These are phyloP conservation scores for Protomyces arabidopsidicola DNA, from an alignment of 1,139 yeast genomes.

Conservation along the genomic window DNA sequence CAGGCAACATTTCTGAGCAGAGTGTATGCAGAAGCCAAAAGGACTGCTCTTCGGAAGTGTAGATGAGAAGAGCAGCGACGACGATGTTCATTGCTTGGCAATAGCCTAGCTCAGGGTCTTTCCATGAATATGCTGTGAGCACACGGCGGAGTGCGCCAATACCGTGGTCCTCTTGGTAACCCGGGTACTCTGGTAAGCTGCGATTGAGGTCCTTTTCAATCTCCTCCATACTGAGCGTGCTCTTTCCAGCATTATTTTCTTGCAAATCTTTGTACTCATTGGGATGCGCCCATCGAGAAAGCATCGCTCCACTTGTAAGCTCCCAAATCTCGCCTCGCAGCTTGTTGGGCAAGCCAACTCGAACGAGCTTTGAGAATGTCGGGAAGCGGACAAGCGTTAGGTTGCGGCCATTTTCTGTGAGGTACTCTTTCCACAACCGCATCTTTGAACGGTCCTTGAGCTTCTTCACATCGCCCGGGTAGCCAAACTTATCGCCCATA, in stretches of 20 bases:
- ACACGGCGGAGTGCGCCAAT: conserved; percentile 79
- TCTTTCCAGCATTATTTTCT: conserved; percentile 55
- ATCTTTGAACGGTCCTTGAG: conserved; percentile 73
- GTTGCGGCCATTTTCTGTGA: conserved; percentile 77
- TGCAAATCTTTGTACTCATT: conserved; percentile 58
- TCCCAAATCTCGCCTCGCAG: conserved; percentile 97
- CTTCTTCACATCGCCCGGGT: conserved; percentile 82
- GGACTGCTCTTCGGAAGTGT: conserved; percentile 93
- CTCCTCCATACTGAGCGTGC: conserved; percentile 85
- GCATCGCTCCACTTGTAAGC: conserved; percentile 80
- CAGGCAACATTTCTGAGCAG: conserved; percentile 84
- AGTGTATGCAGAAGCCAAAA: conserved; percentile 85
- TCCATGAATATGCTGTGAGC: conserved; percentile 92
- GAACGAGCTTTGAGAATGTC: conserved; percentile 70
- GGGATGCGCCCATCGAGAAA: conserved; percentile 58
- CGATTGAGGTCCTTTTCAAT: conserved; percentile 93
- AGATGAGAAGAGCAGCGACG: conserved; percentile 80
- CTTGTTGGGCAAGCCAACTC: conserved; percentile 89
- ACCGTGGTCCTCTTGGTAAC: conserved; percentile 83
- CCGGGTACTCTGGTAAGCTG: conserved; percentile 92
- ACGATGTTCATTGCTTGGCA: conserved; percentile 99
- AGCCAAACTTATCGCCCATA: conserved; percentile 59
- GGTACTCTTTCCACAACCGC: conserved; percentile 90
- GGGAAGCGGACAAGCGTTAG: conserved; percentile 69
- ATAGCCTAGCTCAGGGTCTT: conserved; percentile 93